A percentile compares a stretch with the other conserved stretches of the same genome.
phyloP scores from a whole-genome alignment of 257 asterid genomes.

The Solanum dulcamara region DNA sequence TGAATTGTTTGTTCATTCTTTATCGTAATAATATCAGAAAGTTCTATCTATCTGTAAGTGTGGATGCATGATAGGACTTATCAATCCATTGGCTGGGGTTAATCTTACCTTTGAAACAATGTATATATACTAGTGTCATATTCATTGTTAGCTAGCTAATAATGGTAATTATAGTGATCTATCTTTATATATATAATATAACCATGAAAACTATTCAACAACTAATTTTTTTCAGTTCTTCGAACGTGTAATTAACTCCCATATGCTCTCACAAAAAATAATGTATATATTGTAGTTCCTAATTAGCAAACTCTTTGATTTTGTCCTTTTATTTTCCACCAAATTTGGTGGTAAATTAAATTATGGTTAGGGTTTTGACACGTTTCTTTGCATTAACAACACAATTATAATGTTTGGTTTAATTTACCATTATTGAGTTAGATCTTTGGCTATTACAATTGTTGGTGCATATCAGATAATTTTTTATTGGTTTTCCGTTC shows the following conservation, averaged over 20 bases:
- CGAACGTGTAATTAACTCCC: background rate
- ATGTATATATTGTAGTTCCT: background rate
- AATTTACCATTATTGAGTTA: background rate
- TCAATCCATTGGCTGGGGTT: conserved; percentile 16
- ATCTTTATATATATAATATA: background rate
- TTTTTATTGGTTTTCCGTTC: too few relatives aligned
- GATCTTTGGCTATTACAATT: background rate
- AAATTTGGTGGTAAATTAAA: background rate
- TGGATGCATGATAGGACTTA: background rate
- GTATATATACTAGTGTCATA: background rate
- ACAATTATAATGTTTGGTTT: background rate
- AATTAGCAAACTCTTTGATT: background rate
- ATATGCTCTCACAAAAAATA: background rate
- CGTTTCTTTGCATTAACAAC: background rate
- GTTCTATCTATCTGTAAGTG: background rate
- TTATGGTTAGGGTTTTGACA: background rate
- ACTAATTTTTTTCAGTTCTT: background rate
- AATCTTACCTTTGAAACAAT: conserved; percentile 44
- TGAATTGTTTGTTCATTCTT: background rate
- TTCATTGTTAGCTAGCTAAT: background rate
- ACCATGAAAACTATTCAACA: conserved; percentile 34
- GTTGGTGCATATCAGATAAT: too few relatives aligned
- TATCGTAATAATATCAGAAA: too few relatives aligned
- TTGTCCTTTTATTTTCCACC: background rate
- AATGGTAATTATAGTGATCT: background rate